Percentiles rank a stretch among this genome's conserved stretches.
Evolutionary conservation across 2,329 filamentous ascomycete species (phyloP).

Genomic region (Ceratocystis huliohia): DNA sequence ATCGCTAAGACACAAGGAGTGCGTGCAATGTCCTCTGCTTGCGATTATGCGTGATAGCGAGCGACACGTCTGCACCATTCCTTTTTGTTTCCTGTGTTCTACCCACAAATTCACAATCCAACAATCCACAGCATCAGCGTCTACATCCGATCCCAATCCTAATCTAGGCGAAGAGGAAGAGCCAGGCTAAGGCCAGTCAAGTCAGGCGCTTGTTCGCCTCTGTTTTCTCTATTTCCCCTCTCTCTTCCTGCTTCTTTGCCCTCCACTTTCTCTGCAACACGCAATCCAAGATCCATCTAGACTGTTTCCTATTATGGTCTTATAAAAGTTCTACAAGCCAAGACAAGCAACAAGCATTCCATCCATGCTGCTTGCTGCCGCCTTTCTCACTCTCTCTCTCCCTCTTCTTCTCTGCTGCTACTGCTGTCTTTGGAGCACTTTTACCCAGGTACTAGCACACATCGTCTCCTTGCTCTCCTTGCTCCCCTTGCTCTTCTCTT

Average conservation of each 20-base stretch:
- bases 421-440: neutral
- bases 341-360: neutral
- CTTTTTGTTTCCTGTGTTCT: too few species aligned
- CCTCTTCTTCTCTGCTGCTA: neutral
- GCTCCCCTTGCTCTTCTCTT: too few species aligned
- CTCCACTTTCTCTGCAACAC: neutral
- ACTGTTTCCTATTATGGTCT: conserved; percentile 2
- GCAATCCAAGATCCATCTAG: neutral
- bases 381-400: neutral
- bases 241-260: neutral
- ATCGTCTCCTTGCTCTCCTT: too few species aligned
- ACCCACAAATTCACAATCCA: too few species aligned
- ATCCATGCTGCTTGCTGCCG: too few species aligned
- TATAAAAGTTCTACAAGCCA: neutral
- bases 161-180: neutral
- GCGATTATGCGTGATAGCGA: too few species aligned
- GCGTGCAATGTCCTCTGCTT: too few species aligned
- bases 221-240: neutral
- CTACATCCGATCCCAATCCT: too few species aligned
- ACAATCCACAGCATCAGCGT: too few species aligned
- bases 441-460: too few species aligned
- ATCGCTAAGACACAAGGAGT: too few species aligned
- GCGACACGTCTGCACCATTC: too few species aligned
- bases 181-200: neutral
- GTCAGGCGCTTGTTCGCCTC: neutral